These are phyloP conservation scores for Echinochloa phyllopogon DNA, from an alignment of 176 grass and related monocot species.

Conservation along the genomic window DNA sequence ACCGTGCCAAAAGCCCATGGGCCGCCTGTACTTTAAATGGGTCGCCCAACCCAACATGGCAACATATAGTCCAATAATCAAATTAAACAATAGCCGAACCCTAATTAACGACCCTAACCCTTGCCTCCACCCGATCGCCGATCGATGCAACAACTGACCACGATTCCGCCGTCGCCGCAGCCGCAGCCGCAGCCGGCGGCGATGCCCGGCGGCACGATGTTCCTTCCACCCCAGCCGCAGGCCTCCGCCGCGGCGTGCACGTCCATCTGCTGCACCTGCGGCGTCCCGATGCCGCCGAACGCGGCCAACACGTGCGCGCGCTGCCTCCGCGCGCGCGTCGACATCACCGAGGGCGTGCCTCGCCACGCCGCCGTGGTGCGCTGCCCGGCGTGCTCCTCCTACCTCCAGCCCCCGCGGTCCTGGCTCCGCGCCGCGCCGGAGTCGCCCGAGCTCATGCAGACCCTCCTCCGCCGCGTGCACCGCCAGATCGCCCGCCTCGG, in stretches of 20 bases:
- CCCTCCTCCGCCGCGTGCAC: conserved; percentile 56
- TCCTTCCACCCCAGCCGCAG: neutral
- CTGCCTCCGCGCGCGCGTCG: conserved; percentile 56
- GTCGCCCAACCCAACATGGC: no score
- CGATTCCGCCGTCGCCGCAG: conserved; percentile 32
- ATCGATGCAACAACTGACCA: neutral
- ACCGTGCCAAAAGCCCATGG: no score
- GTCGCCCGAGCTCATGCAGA: conserved; percentile 55
- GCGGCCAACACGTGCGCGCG: conserved; percentile 62
- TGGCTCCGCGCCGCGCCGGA: conserved; percentile 56
- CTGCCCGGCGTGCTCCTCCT: conserved; percentile 56
- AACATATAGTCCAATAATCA: no score
- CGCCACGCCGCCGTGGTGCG: conserved; percentile 48
- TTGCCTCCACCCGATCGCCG: neutral
- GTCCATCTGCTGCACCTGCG: conserved; percentile 65
- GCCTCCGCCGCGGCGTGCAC: conserved; percentile 45
- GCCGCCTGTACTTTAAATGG: no score
- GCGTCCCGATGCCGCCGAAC: conserved; percentile 56
- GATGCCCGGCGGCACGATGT: conserved; percentile 36
- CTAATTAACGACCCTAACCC: neutral
- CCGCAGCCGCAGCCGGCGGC: conserved; percentile 25
- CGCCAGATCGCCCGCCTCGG: conserved; percentile 35
- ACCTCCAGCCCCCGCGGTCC: conserved; percentile 58
- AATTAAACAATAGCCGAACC: neutral
- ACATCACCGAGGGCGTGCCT: conserved; percentile 56